Base-by-base conservation (phyloP, 2,329 filamentous ascomycete species). In the Curvularia lunata region DNA sequence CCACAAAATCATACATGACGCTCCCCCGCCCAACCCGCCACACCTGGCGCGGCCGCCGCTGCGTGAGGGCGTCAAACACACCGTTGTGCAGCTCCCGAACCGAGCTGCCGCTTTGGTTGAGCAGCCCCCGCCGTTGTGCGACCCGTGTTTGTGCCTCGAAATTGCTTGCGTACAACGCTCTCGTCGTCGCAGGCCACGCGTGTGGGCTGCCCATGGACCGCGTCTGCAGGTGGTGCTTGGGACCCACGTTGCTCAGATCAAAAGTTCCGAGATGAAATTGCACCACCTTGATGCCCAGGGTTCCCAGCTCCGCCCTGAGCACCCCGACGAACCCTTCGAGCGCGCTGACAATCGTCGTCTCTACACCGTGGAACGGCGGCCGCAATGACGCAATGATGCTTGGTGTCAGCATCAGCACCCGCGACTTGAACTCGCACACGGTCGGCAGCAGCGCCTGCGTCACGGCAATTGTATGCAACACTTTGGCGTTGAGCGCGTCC, bases 241-340 rank as follows among this genome's bases (percentile, higher is more conserved):
- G 75, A 1, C 78, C 79, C 18, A 88, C 87, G 61, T 88, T 83
- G 6, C 87, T 86, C 68, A 94, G 88, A 77, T 98, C 94, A 74
- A 99, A 92, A 21, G 91, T 93, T 57, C 95, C 95, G 1, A 98
- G 87, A 77, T 94, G 92, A 74, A 99, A 84, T 73, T 97, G 92
- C 1, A 90, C 90, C 19, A 97, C 90, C 38, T 89, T 86, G 52
- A 97, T 89, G 51, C 84, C 85, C 34, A 95, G 83, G 4, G 91
- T 87, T 4, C 85, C 83, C 40, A 97, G 84, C 80, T 98, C 95
- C 53, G 88, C 87, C 13, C 90, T 85, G 10, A 98, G 83, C 0
- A 92, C 91, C 49, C 90, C 85, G 27, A 91, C 90, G 74, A 97
- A 97, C 25, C 91, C 91, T 12, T 91, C 88, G n/a, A 98, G 84